Evolutionary conservation across 768 basidiomycete species (phyloP), one percentile per base, ranked within the genome.

Genomic region (Phylloporus sp.): DNA sequence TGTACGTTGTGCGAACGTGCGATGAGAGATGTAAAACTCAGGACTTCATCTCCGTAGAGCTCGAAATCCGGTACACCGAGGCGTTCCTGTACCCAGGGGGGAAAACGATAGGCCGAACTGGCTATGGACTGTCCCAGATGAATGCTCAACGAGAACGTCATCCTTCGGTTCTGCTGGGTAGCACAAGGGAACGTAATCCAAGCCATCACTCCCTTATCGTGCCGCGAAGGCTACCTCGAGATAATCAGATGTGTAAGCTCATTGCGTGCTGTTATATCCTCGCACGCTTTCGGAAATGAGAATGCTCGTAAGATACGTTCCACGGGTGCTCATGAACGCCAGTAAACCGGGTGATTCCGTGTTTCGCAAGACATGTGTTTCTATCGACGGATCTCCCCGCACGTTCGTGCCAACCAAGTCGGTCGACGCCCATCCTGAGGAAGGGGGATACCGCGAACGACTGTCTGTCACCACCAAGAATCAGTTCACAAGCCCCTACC

Each of bases 11-110:
- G 27, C 53, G 51, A 62, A 64, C 59, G 56, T 58, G 62, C 51
- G 59, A 64, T 56, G 43, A 48, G 31, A 52, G 49, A 48, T 51
- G 40, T 49, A 55, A n/a, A 49, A 46, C 42, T 48, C 18, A 22
- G 50, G 45, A 15, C 38, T 62, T 62, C 62, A 62, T 62, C 49
- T 62, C 60, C 60, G 60, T 36, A 53, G 22, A 37, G 44, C 42
- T 49, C 60, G 62, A 53, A 43, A 42, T 51, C 62, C 60, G 62
- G 29, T 42, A 37, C 36, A 48, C 60, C 61, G 60, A 62, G 60
- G 60, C 37, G 56, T 62, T 62, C 60, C 62, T 61, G 53, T 48
- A 18, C 21, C 49, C n/a, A n/a, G n/a, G 49, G 52, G 57, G 49
- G 52, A 15, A 1, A 10, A 39, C 18, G 36, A 39, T 33, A 23